Base-by-base conservation (phyloP, 1,139 yeast species). In the Eremothecium coryli region DNA sequence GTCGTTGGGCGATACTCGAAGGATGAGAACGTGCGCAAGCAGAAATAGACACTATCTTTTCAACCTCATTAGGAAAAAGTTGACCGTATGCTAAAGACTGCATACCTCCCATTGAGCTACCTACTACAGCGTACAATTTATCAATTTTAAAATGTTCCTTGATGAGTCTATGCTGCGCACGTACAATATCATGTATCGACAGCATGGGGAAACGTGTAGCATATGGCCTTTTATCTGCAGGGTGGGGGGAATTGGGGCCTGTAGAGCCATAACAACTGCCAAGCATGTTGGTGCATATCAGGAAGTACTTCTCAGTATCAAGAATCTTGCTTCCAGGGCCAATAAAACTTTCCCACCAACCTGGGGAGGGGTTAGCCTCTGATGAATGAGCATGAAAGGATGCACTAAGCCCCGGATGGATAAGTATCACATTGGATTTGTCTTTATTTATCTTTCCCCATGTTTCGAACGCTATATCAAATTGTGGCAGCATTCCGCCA, bases 31-130 rank as follows among this genome's bases (percentile, higher is more conserved):
- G 68, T 2, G 95, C 94, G 63, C 95, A 86, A 3, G 94, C 96
- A 31, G 93, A 78, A 21, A 86, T 82, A 8, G 85, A 72, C 1
- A 85, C 73, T 4, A 86, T 69, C 37, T 79, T 75, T 5, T 68
- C 70, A 4, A 86, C 95, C 40, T 69, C 71, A 27, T 78, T 76
- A 1, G 94, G 85, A 52, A 80, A 86, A 52, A 82, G 93, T 57
- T 76, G 72, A 0, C 85, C 95, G 56, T 76, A 84, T 0, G 96
- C 94, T 38, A 86, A 66, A 8, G 90, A 78, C 61, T 86, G 96
- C 95, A 86, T 85, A 13, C 96, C 97, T 18, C 97, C 97, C 94
- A 86, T 84, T 0, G 95, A 84, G 1, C 95, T 81, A 5, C 97
- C 97, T 3, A 88, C 75, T 1, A 86, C 73, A 1, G 95, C 95